Evolutionary conservation across 345 rosid species (phyloP).

Genomic region (Hibiscus syriacus): DNA sequence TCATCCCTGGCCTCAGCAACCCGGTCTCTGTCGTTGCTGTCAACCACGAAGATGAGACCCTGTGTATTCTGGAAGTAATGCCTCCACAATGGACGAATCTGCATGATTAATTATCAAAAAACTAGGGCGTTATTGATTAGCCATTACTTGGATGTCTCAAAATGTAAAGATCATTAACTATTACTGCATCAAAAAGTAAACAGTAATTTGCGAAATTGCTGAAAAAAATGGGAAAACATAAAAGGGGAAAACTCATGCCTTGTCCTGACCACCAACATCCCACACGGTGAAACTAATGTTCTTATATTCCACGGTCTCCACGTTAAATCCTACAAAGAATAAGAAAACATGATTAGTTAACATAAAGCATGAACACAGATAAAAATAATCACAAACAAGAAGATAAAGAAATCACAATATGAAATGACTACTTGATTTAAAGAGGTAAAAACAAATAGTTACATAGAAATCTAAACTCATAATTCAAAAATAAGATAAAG

Average conservation of each 20-base stretch:
- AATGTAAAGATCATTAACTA: background rate
- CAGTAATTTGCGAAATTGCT: background rate
- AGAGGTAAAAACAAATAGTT: too few species aligned
- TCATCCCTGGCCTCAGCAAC: conserved; percentile 81
- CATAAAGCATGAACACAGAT: background rate
- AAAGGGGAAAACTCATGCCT: conserved; percentile 27
- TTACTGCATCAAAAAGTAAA: background rate
- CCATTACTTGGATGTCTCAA: background rate
- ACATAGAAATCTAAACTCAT: too few species aligned
- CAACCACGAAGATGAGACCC: too few species aligned
- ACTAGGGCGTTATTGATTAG: background rate
- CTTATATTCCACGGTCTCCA: conserved; percentile 81
- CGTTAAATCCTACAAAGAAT: conserved; percentile 56
- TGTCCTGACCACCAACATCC: conserved; percentile 94
- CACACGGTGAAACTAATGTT: conserved; percentile 90
- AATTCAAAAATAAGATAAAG: too few species aligned
- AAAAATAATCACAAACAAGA: background rate
- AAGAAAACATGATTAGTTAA: background rate
- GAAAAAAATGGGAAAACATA: background rate
- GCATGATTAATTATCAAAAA: conserved; percentile 1
- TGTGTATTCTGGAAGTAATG: too few species aligned
- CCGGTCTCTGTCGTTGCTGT: too few species aligned
- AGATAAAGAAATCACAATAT: background rate
- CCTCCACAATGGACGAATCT: too few species aligned
- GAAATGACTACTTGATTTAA: too few species aligned